Percentiles rank a stretch among this genome's conserved stretches.
Conservation (phyloP, 192 early-diverging fungal species). For the Oehlia diaphana region DNA sequence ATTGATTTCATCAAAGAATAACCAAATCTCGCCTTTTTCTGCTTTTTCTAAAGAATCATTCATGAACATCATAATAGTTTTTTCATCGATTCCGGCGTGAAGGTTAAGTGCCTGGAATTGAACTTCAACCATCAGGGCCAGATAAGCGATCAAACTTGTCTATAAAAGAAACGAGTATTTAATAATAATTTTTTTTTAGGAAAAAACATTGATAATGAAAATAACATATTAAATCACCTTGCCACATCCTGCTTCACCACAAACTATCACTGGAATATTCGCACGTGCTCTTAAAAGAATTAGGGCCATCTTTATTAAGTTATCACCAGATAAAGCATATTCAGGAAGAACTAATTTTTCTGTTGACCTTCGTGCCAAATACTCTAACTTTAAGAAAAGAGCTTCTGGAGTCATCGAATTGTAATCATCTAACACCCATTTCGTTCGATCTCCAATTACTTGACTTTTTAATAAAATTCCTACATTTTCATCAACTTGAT, state of each 20-base stretch:
- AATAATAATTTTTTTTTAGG: no score
- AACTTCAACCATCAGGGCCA: no score
- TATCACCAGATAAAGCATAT: not conserved
- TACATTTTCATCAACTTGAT: not conserved
- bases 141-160: no score
- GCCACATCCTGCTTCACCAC: no score
- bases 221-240: not conserved
- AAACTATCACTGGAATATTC: conserved; percentile 5
- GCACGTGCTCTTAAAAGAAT: not conserved
- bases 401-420: not conserved
- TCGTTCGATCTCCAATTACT: not conserved
- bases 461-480: not conserved
- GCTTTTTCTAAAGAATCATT: no score
- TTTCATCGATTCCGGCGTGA: no score
- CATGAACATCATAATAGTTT: no score
- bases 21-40: no score
- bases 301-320: conserved; percentile 25
- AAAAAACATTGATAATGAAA: no score
- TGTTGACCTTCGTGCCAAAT: conserved; percentile 6
- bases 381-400: not conserved
- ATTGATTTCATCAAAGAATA: no score
- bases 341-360: not conserved
- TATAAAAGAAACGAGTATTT: no score
- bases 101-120: no score
- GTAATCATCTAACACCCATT: not conserved